Evolutionary conservation across 192 early-diverging fungal species (phyloP), one percentile per base, ranked within the genome.

Genomic region (Coemansia sp.): DNA sequence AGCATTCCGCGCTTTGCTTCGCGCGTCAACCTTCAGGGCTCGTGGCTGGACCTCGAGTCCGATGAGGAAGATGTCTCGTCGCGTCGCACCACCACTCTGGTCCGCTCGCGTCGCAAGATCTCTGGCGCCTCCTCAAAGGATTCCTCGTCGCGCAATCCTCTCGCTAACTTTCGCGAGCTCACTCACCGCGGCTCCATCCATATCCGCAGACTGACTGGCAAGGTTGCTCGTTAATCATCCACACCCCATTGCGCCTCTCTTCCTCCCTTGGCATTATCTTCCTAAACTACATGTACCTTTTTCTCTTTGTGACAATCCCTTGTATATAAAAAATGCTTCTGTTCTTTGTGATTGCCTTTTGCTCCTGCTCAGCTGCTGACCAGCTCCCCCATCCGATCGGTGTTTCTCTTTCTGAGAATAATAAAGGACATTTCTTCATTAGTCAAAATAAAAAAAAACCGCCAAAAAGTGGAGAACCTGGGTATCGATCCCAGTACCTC

Each of bases 1-100:
- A 34, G n/a, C 24, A 51, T 50, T 18, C 31, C 61, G 23, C 61
- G 48, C 21, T 30, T 25, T 25, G 30, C 32, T 8, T 55, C 67
- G 24, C 54, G 67, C 31, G 28, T 63, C 68, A 69, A 69, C 56
- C 47, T 69, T 19, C 60, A 57, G 47, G 68, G 68, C 32, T 69
- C 67, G 55, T 69, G 67, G 67, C 56, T 69, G 49, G 67, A 69
- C 34, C 55, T 69, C 49, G 67, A 69, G 31, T 69, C 67, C 14
- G 67, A 69, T 47, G 67, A 69, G 23, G 54, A 54, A 55, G 60
- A 69, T 9, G 14, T 30, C 16, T 49, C 50, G 1, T 16, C 27
- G 25, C 52, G 52, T 23, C 52, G 52, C 52, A 24, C 27, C 52
- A 54, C 52, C 52, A 9, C 52, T 6, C 28, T 51, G 19, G 44